Base-by-base conservation (phyloP, 805 yeast genomes). In the Maudiozyma pseudohumilis region DNA sequence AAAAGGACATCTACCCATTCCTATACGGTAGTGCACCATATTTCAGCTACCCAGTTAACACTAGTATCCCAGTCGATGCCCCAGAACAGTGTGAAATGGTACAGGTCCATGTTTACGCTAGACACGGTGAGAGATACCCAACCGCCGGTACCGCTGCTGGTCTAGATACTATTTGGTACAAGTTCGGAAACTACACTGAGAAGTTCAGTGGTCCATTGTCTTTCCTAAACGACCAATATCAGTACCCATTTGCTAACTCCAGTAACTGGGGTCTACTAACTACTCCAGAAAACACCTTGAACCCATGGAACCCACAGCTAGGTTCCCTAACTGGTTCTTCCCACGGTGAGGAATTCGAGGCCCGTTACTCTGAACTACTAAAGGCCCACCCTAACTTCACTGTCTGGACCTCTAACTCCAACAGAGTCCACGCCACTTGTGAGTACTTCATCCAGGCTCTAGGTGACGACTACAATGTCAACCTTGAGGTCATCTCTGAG, bases 121-220 rank as follows among this genome's bases (percentile, higher is more conserved):
- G 95, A 51, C 94, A 85, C 52, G 94, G 89, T 16, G 92, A 83
- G 56, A 65, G 94, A 45, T 81, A 66, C 50, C 86, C 85, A 3
- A 70, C 81, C 3, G 55, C 47, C 3, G 60, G 64, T n/a, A 61
- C 66, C 3, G 60, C 53, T 18, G 47, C 53, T 5, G 64, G 63
- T 40, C 59, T 76, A 48, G 53, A 52, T 29, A 45, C 47, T 16
- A 40, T 47, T 5, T 50, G 42, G 43, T 38, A 44, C 32, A 50
- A 42, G 29, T 21, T 50, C 1, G 35, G 41, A 8, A 41, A 41
- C 26, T 47, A 44, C 32, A 56, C 70, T 8, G 60, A 56, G 5
- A 46, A 61, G 0, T 62, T 63, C 45, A 56, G 55, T 23, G 80
- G 80, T 4, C 75, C 75, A 6, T 56, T 77, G 37, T 55, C 65